Percentiles rank a stretch among this genome's conserved stretches.
These are phyloP conservation scores for Penicillium concentricum DNA, from an alignment of 2,329 filamentous ascomycete genomes.

Conservation along the genomic window DNA sequence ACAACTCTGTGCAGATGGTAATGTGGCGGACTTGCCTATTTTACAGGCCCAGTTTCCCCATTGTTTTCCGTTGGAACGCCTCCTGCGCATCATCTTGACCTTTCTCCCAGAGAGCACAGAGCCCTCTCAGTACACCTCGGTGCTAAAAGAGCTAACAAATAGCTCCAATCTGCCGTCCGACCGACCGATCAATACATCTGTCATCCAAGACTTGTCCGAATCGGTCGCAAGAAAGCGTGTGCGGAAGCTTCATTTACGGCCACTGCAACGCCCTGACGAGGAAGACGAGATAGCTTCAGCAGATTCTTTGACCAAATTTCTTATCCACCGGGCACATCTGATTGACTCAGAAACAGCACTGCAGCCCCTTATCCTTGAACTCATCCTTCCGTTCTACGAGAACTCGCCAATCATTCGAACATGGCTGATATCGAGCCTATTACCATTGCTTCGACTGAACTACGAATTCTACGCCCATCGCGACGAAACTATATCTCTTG, in stretches of 20 bases:
- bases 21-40: slow-evolving; percentile 53
- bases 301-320: slow-evolving; percentile 55
- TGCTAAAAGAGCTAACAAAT: slow-evolving; percentile 49
- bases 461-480: slow-evolving; percentile 62
- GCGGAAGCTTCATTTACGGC: slow-evolving; percentile 51
- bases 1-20: slow-evolving; percentile 55
- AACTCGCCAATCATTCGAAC: slow-evolving; percentile 53
- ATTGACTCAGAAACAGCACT: slow-evolving; percentile 61
- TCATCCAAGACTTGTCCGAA: slow-evolving; percentile 50
- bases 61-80: slow-evolving; percentile 51
- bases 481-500: slow-evolving; percentile 47
- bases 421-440: slow-evolving; percentile 60
- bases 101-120: slow-evolving; percentile 60
- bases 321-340: slow-evolving; percentile 59
- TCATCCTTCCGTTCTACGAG: slow-evolving; percentile 59
- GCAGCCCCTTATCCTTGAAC: slow-evolving; percentile 54
- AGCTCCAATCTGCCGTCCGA: slow-evolving; percentile 26
- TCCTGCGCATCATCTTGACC: slow-evolving; percentile 60
- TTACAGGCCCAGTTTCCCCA: slow-evolving; percentile 51
- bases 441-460: slow-evolving; percentile 59
- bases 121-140: slow-evolving; percentile 50
- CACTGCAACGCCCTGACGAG: slow-evolving; percentile 49
- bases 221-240: slow-evolving; percentile 53
- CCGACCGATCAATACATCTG: slow-evolving; percentile 46
- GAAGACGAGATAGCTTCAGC: slow-evolving; percentile 43